Base-by-base conservation (phyloP, 768 basidiomycete genomes). In the Phaeolepiota aurea region DNA sequence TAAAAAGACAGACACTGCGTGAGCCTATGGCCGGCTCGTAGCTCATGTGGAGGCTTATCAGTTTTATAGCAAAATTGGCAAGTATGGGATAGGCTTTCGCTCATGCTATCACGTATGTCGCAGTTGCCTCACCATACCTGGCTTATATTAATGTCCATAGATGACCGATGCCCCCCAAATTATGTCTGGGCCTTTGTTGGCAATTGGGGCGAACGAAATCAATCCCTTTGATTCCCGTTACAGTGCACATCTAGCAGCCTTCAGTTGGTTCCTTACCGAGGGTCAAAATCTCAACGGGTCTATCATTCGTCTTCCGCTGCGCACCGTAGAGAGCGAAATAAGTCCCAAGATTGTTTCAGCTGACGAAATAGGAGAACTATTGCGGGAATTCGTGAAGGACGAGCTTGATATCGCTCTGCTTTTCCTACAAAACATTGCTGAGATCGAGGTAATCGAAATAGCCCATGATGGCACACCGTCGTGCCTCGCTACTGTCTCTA, bases 81-180 rank as follows among this genome's bases (percentile, higher is more conserved):
- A 74, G 47, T 74, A 67, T 45, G 73, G 72, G 0, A 58, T 74
- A 14, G 74, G 74, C 0, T 72, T 75, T 48, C 54, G 73, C 13
- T 66, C 69, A 0, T 62, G 63, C n/a, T 76, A 72, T 46, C 72
- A 76, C 49, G 71, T 73, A 49, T 19, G 61, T 47, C 14, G 3
- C 22, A 3, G 3, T 13, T 2, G 12, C 12, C 18, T 13, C 13
- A 38, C 9, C 7, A 13, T n/a, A 12, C 7, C 13, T 3, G 13
- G 20, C 5, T n/a, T 19, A 38, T 19, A 19, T n/a, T 38, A 20
- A 22, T 35, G 5, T 32, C 32, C 22, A 11, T 35, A 76, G 73
- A 44, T 73, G 4, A 72, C 72, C 1, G 73, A 76, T 48, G 63
- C 54, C 9, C 71, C 71, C 0, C 71, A 75, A 52, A 63, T 74